These are phyloP conservation scores for Tephrocybe sp. DNA, from an alignment of 768 basidiomycete species.

Conservation along the genomic window DNA sequence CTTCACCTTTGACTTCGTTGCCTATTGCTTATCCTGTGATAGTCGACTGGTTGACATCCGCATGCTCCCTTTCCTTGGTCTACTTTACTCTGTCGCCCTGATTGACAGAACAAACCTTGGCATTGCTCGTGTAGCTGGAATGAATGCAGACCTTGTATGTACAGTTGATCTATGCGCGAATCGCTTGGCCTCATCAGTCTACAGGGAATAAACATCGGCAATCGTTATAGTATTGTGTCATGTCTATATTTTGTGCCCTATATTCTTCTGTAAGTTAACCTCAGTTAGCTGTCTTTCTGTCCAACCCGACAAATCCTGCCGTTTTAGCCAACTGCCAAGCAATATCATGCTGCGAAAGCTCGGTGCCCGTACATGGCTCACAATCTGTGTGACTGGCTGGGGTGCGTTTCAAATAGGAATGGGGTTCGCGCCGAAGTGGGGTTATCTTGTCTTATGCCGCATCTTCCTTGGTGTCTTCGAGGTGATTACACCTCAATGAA, in stretches of 20 bases:
- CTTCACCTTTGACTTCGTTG: neutral
- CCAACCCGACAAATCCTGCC: neutral
- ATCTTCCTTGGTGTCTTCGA: constrained; percentile 40
- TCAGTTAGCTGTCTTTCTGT: neutral
- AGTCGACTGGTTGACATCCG: constrained; percentile 31
- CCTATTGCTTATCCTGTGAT: neutral
- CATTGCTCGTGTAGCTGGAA: constrained; percentile 32
- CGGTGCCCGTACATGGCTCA: constrained; percentile 39
- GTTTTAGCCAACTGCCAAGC: constrained; percentile 39
- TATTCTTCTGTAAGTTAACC: constrained; percentile 33
- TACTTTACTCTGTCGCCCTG: constrained; percentile 30
- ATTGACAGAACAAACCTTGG: constrained; percentile 33
- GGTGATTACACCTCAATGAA: constrained; percentile 19
- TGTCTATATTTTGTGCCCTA: constrained; percentile 43
- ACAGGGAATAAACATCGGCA: constrained; percentile 27
- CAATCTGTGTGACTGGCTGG: constrained; percentile 37
- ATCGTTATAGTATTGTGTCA: constrained; percentile 36
- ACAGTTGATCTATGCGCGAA: neutral
- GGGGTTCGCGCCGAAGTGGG: constrained; percentile 40
- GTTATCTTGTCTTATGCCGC: constrained; percentile 34
- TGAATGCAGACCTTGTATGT: constrained; percentile 31
- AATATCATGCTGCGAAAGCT: constrained; percentile 37
- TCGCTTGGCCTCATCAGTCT: neutral
- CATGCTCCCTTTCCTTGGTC: constrained; percentile 31
- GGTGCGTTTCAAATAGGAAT: constrained; percentile 40